Percentiles rank a stretch among this genome's conserved stretches.
phyloP scores from a whole-genome alignment of 2,329 filamentous ascomycete species.

The Apiospora saccharicola region DNA sequence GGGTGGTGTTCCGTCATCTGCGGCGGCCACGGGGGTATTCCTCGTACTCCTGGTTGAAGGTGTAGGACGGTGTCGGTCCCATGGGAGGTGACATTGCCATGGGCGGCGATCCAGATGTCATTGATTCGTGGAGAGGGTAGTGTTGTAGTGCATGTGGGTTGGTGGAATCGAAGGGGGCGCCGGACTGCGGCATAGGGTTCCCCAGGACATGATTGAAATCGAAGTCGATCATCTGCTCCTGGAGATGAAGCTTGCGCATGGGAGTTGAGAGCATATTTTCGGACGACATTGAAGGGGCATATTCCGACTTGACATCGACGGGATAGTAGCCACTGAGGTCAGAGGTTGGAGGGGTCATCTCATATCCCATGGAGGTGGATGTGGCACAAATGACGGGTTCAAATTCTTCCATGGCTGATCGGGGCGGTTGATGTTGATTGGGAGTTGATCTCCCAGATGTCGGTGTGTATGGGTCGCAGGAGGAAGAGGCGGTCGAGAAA shows the following conservation, averaged over 20 bases:
- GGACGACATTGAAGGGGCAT: conserved; percentile 27
- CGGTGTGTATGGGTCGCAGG: conserved; percentile 43
- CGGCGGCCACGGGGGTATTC: neutral
- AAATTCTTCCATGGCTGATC: conserved; percentile 36
- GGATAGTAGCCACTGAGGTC: conserved; percentile 41
- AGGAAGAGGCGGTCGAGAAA: conserved; percentile 42
- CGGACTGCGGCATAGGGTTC: conserved; percentile 27
- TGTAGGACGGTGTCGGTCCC: conserved; percentile 32
- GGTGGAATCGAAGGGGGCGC: conserved; percentile 29
- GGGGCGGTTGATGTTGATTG: conserved; percentile 30
- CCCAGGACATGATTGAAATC: conserved; percentile 36
- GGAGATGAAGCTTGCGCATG: conserved; percentile 36
- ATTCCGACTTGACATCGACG: conserved; percentile 24
- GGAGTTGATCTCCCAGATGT: conserved; percentile 45
- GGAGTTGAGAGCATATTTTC: conserved; percentile 34
- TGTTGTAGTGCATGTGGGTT: conserved; percentile 31
- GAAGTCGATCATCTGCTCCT: conserved; percentile 35
- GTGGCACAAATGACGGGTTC: conserved; percentile 36
- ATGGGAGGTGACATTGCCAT: conserved; percentile 32
- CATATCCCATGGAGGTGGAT: conserved; percentile 37
- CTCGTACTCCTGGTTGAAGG: conserved; percentile 21
- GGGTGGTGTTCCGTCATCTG: neutral
- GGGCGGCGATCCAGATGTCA: conserved; percentile 28
- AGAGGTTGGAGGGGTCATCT: conserved; percentile 43
- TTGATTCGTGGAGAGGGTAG: conserved; percentile 29